Evolutionary conservation across 805 yeast genomes (phyloP), one percentile per base, ranked within the genome.

Genomic region (Lachancea sp.): DNA sequence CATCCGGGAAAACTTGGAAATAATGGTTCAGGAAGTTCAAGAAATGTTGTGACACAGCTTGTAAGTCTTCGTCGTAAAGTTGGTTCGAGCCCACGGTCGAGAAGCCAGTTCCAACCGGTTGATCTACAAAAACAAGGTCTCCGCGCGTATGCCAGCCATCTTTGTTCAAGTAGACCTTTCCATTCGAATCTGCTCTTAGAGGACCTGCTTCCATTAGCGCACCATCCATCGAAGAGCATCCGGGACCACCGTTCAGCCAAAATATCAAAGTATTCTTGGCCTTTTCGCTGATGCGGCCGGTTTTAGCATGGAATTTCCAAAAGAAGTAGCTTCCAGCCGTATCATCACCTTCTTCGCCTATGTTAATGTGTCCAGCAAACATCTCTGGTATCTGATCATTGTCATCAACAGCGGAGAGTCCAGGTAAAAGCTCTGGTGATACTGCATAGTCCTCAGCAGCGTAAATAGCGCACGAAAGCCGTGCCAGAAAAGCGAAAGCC

Each of bases 191-290:
- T 16, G 88, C 74, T 44, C 96, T 71, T 36, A 88, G 76, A 0
- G 99, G 98, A 0, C 99, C 99, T 2, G 81, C 68, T 63, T 93
- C 99, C 78, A 90, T 78, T 51, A 93, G 61, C 0, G 95, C 96
- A 13, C 99, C 99, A 65, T 93, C 99, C 93, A 91, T 80, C 0
- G 97, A 89, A 1, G 96, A 89, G 63, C 99, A 93, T 0, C 99
- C 99, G 0, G 99, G 99, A 0, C 99, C 99, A 33, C 99, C 99
- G 62, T 93, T 93, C 18, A 93, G 72, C 98, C 99, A 93, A 44
- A 93, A 73, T 8, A 84, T 73, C 18, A 85, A 71, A 50, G 72
- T 73, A 52, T 72, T 67, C 33, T 55, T 53, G 19, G 71, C 45
- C 6, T 22, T 30, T 8, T 47, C 46, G 12, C 36, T 41, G 7